Evolutionary conservation across 768 basidiomycete genomes (phyloP).

Genomic region (Strobilomyces dryophilus): DNA sequence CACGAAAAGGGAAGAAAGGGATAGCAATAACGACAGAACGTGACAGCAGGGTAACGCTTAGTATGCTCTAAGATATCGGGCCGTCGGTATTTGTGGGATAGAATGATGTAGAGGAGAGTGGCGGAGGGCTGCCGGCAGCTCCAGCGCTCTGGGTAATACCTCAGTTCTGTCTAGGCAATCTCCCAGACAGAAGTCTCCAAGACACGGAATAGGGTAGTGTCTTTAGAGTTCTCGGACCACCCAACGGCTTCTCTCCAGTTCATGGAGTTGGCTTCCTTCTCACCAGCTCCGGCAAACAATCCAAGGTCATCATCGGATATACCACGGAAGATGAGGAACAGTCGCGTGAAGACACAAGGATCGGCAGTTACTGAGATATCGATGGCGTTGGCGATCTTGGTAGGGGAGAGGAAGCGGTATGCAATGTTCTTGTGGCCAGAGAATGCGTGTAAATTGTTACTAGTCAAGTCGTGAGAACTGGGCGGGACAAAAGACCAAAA

Average conservation of each 20-base stretch:
- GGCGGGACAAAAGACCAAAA: not conserved
- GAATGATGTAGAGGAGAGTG: slow-evolving; percentile 6
- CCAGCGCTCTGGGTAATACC: slow-evolving; percentile 1
- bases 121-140: slow-evolving; percentile 18
- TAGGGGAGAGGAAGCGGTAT: slow-evolving; percentile 81
- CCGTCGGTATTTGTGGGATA: slow-evolving; percentile 9
- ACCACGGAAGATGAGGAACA: slow-evolving; percentile 86
- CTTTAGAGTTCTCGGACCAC: slow-evolving; percentile 80
- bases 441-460: slow-evolving; percentile 74
- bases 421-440: slow-evolving; percentile 81
- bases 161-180: slow-evolving; percentile 39
- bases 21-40: slow-evolving; percentile 19
- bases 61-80: slow-evolving; percentile 26
- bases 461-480: slow-evolving; percentile 25
- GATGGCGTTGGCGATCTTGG: slow-evolving; percentile 78
- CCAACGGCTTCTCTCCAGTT: slow-evolving; percentile 82
- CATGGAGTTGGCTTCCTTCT: slow-evolving; percentile 77
- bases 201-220: slow-evolving; percentile 68
- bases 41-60: slow-evolving; percentile 18
- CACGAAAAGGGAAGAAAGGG: not conserved
- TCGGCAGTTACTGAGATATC: slow-evolving; percentile 83
- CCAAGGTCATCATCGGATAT: slow-evolving; percentile 76
- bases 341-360: slow-evolving; percentile 75
- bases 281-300: slow-evolving; percentile 71
- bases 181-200: slow-evolving; percentile 79